Evolutionary conservation across 2,329 filamentous ascomycete species (phyloP).

Genomic region (Zasmidium citrigriseum): DNA sequence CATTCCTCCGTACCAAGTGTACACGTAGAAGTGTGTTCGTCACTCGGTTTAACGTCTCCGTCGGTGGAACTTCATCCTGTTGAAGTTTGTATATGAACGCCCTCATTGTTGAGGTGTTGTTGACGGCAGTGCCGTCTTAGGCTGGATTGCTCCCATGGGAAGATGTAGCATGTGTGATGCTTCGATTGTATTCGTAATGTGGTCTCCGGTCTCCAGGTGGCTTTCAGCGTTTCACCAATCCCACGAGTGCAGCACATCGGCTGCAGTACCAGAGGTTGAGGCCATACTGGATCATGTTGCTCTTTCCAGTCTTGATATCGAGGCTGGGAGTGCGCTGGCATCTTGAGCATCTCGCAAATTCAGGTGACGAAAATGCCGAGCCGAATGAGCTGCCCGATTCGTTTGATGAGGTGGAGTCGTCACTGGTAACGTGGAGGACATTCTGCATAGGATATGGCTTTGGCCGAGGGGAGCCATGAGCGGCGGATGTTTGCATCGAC

Average conservation of each 20-base stretch:
- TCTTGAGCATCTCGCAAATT: conserved; percentile 37
- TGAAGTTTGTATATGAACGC: too few relatives aligned
- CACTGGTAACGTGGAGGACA: conserved; percentile 34
- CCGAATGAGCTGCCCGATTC: conserved; percentile 22
- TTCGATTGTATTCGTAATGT: not conserved
- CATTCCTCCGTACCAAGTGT: too few relatives aligned
- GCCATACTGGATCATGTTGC: conserved; percentile 40
- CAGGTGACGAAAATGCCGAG: conserved; percentile 21
- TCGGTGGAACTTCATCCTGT: too few relatives aligned
- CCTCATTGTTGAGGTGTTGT: too few relatives aligned
- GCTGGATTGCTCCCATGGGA: not conserved
- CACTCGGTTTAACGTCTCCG: too few relatives aligned
- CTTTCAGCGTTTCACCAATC: conserved; percentile 32
- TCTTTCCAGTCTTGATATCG: conserved; percentile 35
- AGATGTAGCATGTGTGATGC: not conserved
- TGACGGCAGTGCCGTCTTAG: too few relatives aligned
- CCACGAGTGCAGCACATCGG: conserved; percentile 39
- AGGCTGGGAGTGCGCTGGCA: conserved; percentile 38
- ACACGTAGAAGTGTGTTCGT: too few relatives aligned
- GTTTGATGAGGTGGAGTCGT: conserved; percentile 29
- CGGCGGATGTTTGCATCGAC: conserved; percentile 35
- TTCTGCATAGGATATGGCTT: conserved; percentile 35
- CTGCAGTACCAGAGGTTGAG: conserved; percentile 41
- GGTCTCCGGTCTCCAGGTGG: not conserved
- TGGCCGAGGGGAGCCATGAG: conserved; percentile 31